Base-by-base conservation (phyloP, 1,284 basidiomycete species). In the Megacollybia platyphylla region DNA sequence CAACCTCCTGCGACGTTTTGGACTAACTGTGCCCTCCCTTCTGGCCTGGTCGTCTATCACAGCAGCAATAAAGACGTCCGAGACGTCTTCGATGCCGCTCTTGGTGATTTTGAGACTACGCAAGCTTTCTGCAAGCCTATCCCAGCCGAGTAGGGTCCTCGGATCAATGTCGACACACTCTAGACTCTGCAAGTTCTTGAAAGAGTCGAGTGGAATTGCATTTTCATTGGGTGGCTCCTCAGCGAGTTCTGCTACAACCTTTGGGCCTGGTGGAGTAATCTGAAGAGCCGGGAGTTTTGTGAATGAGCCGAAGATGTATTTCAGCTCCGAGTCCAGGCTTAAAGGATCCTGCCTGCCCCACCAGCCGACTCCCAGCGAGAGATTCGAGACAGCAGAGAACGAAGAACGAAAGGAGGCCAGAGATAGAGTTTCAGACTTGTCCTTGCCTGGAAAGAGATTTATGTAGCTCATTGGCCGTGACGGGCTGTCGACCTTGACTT, bases 281-380 rank as follows among this genome's bases (percentile, higher is more conserved):
- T 65, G 64, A 31, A 94, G 67, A 2, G 87, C 79, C 11, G 89
- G 88, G 0, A 93, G 66, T 61, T 87, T 89, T 27, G 87, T 93
- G 63, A 92, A 87, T 54, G 79, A 74, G 55, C 87, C 87, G 63
- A 80, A 93, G 51, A 93, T 70, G 62, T 81, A 90, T 57, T 80
- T 88, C 60, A 92, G 73, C 52, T 90, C 81, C 3, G 70, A 57
- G 47, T 90, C 84, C 43, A 85, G 61, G 43, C 57, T 71, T 7
- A 69, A 72, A 26, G 71, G 73, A 43, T 76, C 67, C 2, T 71
- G 54, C 41, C 70, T 65, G 29, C 70, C 62, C 80, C 81, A 88
- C 81, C 81, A 87, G 40, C 71, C 67, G 10, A 59, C 64, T 28
- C 81, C 78, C 13, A 90, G 64, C 0, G 85, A 88, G 10, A 89